phyloP scores from a whole-genome alignment of 2,329 filamentous ascomycete species.

The Pyricularia grisea region DNA sequence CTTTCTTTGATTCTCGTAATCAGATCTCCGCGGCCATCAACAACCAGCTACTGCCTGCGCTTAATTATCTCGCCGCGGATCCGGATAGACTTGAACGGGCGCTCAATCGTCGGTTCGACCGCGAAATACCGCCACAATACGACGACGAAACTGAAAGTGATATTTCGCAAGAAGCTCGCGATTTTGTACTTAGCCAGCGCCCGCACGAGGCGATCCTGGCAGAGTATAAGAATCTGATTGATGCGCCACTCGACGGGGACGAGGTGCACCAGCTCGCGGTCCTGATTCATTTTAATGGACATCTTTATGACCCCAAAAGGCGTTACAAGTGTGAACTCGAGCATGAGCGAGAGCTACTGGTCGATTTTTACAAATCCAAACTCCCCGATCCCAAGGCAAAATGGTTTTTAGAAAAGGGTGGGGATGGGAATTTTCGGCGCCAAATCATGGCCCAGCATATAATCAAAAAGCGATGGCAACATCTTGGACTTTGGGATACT shows the following conservation, averaged over 20 bases:
- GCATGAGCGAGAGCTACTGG: neutral
- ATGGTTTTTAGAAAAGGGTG: neutral
- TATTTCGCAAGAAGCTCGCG: neutral
- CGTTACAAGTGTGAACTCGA: neutral
- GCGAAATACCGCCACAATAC: neutral
- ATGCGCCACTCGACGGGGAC: neutral
- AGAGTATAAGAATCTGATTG: neutral
- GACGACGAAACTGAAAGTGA: neutral
- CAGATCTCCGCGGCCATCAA: neutral
- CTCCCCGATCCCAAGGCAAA: neutral
- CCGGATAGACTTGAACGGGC: neutral
- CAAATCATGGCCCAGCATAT: neutral
- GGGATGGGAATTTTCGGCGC: neutral
- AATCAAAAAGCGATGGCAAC: neutral
- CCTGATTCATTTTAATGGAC: neutral
- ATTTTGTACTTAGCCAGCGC: neutral
- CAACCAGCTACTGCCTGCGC: neutral
- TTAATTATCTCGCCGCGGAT: neutral
- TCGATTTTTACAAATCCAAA: neutral
- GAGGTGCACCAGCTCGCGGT: neutral
- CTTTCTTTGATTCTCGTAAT: neutral
- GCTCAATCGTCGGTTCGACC: neutral
- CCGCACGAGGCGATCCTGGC: neutral
- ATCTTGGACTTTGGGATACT: constrained; percentile 1
- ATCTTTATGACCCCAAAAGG: neutral